These are phyloP conservation scores for Schrenkiella parvula DNA, from an alignment of 345 rosid species.

Conservation along the genomic window DNA sequence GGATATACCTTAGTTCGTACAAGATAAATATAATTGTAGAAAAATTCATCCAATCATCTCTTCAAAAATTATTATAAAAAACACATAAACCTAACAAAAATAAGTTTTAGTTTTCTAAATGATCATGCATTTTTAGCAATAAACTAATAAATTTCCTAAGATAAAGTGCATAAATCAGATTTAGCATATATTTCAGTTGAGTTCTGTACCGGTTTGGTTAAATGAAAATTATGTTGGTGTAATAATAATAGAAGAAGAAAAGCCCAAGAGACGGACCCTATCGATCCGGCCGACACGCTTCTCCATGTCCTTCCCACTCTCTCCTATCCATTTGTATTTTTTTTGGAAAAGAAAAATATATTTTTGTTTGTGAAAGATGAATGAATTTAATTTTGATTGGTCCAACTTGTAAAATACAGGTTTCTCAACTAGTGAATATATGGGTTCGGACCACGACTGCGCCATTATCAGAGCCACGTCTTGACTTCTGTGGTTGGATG, in stretches of 20 bases:
- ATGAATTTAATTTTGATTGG: conserved; percentile 6
- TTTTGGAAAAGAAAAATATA: neutral
- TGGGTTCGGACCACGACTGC: conserved; percentile 32
- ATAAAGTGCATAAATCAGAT: neutral
- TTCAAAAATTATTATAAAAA: neutral
- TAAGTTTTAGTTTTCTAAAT: neutral
- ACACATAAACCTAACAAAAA: neutral
- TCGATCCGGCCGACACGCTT: conserved; percentile 54
- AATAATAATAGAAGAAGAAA: neutral
- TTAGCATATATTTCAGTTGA: neutral
- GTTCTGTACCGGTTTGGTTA: neutral
- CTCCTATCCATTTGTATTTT: conserved; percentile 1
- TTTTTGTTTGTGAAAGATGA: neutral
- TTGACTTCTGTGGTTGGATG: conserved; percentile 24
- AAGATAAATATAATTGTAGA: neutral
- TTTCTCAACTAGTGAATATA: conserved; percentile 27
- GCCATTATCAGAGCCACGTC: conserved; percentile 26
- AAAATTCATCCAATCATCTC: conserved; percentile 3
- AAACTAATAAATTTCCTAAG: neutral
- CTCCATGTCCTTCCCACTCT: conserved; percentile 30
- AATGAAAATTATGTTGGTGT: too few relatives aligned
- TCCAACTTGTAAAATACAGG: conserved; percentile 11
- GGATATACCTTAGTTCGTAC: conserved; percentile 21
- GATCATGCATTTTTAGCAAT: neutral
- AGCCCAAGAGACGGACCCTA: conserved; percentile 28